Percentiles rank a stretch among this genome's conserved stretches.
These are phyloP conservation scores for Ilex asprella DNA, from an alignment of 257 asterid genomes.

Conservation along the genomic window DNA sequence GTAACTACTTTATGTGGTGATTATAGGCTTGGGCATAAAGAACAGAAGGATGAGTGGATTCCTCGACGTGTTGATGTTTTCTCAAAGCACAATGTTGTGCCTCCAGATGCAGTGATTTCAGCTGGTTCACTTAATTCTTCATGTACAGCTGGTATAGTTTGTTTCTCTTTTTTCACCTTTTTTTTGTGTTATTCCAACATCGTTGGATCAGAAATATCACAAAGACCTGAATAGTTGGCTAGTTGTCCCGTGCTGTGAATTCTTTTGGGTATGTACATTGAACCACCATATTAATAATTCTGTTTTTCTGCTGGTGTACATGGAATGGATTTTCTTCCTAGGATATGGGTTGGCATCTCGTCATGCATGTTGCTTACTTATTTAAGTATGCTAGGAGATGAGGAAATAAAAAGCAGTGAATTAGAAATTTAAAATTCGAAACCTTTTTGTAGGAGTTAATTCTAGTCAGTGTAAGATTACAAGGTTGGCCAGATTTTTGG, in stretches of 20 bases:
- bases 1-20: slow-evolving; percentile 16
- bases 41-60: slow-evolving; percentile 83
- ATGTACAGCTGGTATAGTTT: slow-evolving; percentile 79
- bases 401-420: too few relatives aligned
- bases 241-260: background rate
- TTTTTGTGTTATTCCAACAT: background rate
- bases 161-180: slow-evolving; percentile 7
- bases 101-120: slow-evolving; percentile 77
- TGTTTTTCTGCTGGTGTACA: too few relatives aligned
- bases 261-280: too few relatives aligned
- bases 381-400: too few relatives aligned
- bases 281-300: too few relatives aligned
- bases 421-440: too few relatives aligned
- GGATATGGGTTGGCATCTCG: too few relatives aligned
- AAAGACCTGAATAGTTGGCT: background rate
- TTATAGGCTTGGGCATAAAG: slow-evolving; percentile 93
- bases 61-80: slow-evolving; percentile 86
- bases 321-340: too few relatives aligned
- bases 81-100: slow-evolving; percentile 70
- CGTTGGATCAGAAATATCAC: background rate
- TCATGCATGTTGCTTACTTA: too few relatives aligned
- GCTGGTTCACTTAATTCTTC: slow-evolving; percentile 86
- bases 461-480: too few relatives aligned
- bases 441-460: too few relatives aligned
- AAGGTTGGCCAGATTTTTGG: too few relatives aligned